Conservation (phyloP, 2,329 filamentous ascomycete species). For the Leptographium lundbergii region DNA sequence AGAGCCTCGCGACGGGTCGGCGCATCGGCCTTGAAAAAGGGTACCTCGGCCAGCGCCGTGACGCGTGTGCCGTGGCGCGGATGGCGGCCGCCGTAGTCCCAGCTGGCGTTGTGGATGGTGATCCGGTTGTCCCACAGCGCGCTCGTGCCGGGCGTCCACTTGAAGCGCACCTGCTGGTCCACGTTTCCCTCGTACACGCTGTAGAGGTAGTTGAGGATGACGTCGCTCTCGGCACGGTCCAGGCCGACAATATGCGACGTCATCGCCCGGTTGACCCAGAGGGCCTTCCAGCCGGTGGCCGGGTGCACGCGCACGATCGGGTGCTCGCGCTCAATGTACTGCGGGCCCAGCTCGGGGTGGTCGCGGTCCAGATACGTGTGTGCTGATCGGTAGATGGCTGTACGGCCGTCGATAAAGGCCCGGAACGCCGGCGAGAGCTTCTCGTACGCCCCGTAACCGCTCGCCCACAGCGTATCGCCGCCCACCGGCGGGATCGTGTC, state of each 20-base stretch:
- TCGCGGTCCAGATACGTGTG: slow-evolving; percentile 56
- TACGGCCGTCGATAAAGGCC: slow-evolving; percentile 53
- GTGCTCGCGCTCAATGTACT: slow-evolving; percentile 54
- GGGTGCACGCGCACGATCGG: slow-evolving; percentile 60
- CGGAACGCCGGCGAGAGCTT: slow-evolving; percentile 60
- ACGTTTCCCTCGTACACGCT: slow-evolving; percentile 57
- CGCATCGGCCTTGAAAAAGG: slow-evolving; percentile 50
- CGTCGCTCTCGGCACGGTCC: slow-evolving; percentile 55
- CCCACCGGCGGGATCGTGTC: slow-evolving; percentile 52
- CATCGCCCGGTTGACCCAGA: slow-evolving; percentile 61
- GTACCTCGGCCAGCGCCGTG: slow-evolving; percentile 58
- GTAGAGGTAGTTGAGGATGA: slow-evolving; percentile 53
- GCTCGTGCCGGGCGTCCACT: slow-evolving; percentile 54
- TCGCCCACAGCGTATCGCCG: slow-evolving; percentile 62
- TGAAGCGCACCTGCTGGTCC: slow-evolving; percentile 61
- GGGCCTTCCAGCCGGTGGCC: slow-evolving; percentile 57
- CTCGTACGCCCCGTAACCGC: slow-evolving; percentile 58
- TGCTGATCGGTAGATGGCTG: slow-evolving; percentile 52
- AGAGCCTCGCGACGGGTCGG: slow-evolving; percentile 55
- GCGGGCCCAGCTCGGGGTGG: slow-evolving; percentile 46
- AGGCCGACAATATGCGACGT: slow-evolving; percentile 56
- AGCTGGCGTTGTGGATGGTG: slow-evolving; percentile 62
- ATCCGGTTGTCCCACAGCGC: slow-evolving; percentile 65
- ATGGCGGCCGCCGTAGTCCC: slow-evolving; percentile 57
- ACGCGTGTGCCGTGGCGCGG: slow-evolving; percentile 61